Evolutionary conservation across 306 rosid genomes (phyloP).

Genomic region (Lathyrus sativus): DNA sequence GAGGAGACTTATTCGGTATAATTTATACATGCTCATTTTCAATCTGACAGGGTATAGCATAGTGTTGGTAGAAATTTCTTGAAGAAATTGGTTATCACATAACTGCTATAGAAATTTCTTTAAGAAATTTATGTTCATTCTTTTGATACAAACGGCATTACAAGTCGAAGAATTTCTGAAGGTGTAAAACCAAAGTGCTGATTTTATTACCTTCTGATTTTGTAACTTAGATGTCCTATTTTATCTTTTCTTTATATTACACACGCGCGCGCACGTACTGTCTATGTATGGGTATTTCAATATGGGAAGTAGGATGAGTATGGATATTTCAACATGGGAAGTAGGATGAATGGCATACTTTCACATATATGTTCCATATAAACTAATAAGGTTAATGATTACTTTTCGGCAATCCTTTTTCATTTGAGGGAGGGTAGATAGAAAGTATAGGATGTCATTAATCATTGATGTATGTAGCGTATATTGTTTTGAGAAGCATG

Average conservation of each 20-base stretch:
- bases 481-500: not conserved
- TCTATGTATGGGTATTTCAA: not conserved
- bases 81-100: conserved; percentile 78
- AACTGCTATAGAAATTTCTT: conserved; percentile 67
- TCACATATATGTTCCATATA: not conserved
- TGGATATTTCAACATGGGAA: not conserved
- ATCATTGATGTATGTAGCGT: not conserved
- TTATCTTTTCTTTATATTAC: not conserved
- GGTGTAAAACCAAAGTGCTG: conserved; percentile 62
- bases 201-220: conserved; percentile 25
- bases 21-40: conserved; percentile 11
- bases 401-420: not conserved
- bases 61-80: conserved; percentile 90
- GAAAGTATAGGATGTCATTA: not conserved
- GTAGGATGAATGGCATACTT: not conserved
- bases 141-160: conserved; percentile 62
- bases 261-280: not conserved
- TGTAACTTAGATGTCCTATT: conserved; percentile 15
- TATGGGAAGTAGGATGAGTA: not conserved
- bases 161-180: conserved; percentile 42
- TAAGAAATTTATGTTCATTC: conserved; percentile 68
- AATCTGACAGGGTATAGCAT: conserved; percentile 71
- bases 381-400: not conserved
- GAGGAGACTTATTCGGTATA: conserved; percentile 11
- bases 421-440: not conserved